phyloP scores from a whole-genome alignment of 805 yeast species.

The Saccharomycopsis sp. region DNA sequence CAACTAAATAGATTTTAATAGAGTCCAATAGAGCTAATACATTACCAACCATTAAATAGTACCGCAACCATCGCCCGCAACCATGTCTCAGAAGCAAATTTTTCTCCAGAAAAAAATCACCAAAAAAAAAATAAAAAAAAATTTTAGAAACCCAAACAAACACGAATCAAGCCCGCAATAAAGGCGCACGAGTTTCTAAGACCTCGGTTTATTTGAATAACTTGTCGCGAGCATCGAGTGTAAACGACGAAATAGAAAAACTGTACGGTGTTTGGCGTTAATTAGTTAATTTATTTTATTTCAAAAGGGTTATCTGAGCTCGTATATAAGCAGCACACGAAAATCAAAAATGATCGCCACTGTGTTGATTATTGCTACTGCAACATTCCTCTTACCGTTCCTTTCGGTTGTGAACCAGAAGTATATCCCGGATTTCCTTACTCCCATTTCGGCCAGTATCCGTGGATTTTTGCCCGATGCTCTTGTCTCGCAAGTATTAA shows the following conservation, averaged over 20 bases:
- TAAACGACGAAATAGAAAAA: no score
- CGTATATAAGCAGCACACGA: background rate
- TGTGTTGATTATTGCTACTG: slow-evolving; percentile 12
- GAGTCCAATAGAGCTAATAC: no score
- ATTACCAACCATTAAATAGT: no score
- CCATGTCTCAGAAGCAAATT: background rate
- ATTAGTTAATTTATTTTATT: background rate
- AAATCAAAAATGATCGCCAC: slow-evolving; percentile 18
- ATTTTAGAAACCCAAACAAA: background rate
- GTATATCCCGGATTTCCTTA: slow-evolving; percentile 11
- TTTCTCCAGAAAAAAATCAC: background rate
- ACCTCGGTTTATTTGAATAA: background rate
- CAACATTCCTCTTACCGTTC: slow-evolving; percentile 20
- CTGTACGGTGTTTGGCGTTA: no score
- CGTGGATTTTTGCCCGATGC: slow-evolving; percentile 10
- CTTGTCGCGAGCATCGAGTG: no score
- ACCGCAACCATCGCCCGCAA: background rate
- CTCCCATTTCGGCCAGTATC: slow-evolving; percentile 10
- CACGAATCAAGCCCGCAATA: background rate
- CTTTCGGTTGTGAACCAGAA: slow-evolving; percentile 14
- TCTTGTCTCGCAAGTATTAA: background rate
- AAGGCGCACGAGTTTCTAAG: background rate
- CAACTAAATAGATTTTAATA: no score
- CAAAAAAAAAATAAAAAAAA: background rate
- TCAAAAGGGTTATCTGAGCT: background rate